A percentile compares a stretch with the other conserved stretches of the same genome.
Evolutionary conservation across 306 rosid species (phyloP).

Genomic region (Dalbergia oliveri): DNA sequence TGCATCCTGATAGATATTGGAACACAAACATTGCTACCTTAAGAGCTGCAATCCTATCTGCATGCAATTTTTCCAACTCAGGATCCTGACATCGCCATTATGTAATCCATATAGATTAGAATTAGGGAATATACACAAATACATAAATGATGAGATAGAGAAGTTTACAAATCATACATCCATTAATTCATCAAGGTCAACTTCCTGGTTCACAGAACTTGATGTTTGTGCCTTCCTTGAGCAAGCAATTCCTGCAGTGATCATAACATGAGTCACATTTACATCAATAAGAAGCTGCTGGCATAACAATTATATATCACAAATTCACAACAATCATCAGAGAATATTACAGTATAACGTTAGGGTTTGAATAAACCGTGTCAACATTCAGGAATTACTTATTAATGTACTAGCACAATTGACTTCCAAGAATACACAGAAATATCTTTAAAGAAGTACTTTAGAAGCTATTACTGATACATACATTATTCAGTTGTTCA

Average conservation of each 20-base stretch:
- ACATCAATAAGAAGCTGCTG: background rate
- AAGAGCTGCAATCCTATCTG: slow-evolving; percentile 91
- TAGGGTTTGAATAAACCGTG: background rate
- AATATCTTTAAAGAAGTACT: background rate
- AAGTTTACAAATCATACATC: slow-evolving; percentile 69
- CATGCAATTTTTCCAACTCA: slow-evolving; percentile 93
- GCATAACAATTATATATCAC: slow-evolving; percentile 21
- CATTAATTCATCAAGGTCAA: slow-evolving; percentile 95
- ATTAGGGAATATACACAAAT: slow-evolving; percentile 4
- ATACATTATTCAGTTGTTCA: background rate
- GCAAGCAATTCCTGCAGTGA: slow-evolving; percentile 71
- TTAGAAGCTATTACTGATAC: slow-evolving; percentile 14
- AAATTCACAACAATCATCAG: slow-evolving; percentile 25
- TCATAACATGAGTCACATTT: slow-evolving; percentile 33
- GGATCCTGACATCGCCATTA: slow-evolving; percentile 76
- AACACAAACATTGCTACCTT: slow-evolving; percentile 62
- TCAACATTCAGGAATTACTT: slow-evolving; percentile 1
- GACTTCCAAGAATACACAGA: slow-evolving; percentile 1
- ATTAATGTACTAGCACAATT: background rate
- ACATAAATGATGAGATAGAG: slow-evolving; percentile 37
- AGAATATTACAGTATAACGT: background rate
- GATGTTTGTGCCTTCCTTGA: slow-evolving; percentile 68
- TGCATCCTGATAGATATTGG: slow-evolving; percentile 7
- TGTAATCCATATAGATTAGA: slow-evolving; percentile 41
- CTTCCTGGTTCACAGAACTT: slow-evolving; percentile 74